Conservation (phyloP, 2,329 filamentous ascomycete genomes). For the Ophiocordyceps camponoti-leonardi region DNA sequence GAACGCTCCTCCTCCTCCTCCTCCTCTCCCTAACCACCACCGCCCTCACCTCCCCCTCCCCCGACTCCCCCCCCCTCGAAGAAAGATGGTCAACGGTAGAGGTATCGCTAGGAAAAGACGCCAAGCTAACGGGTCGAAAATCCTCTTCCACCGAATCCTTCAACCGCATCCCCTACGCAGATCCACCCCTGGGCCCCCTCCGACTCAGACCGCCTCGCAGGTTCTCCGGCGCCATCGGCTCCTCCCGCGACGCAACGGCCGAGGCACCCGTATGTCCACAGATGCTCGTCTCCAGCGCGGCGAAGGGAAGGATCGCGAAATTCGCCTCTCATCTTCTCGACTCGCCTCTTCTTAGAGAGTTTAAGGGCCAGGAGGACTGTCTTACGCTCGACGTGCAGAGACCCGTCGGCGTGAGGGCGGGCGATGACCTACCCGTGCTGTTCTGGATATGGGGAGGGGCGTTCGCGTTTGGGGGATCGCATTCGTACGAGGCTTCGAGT, state of each 20-base stretch:
- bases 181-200: neutral
- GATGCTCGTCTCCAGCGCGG: constrained; percentile 40
- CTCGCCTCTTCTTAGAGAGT: constrained; percentile 37
- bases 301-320: constrained; percentile 19
- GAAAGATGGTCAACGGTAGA: neutral
- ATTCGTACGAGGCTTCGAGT: constrained; percentile 33
- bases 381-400: constrained; percentile 42
- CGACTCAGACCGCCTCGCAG: constrained; percentile 42
- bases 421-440: constrained; percentile 44
- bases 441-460: constrained; percentile 59
- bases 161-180: constrained; percentile 1
- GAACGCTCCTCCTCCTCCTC: neutral
- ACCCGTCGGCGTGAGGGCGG: constrained; percentile 34
- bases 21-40: neutral
- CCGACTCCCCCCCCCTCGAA: neutral
- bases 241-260: constrained; percentile 29
- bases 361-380: constrained; percentile 45
- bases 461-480: constrained; percentile 35
- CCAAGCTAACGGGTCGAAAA: neutral
- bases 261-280: constrained; percentile 39
- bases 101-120: neutral
- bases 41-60: neutral
- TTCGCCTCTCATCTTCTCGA: constrained; percentile 33
- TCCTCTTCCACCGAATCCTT: neutral
- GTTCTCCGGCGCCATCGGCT: constrained; percentile 27